These are phyloP conservation scores for Fomes fomentarius DNA, from an alignment of 1,284 basidiomycete species.

Conservation along the genomic window DNA sequence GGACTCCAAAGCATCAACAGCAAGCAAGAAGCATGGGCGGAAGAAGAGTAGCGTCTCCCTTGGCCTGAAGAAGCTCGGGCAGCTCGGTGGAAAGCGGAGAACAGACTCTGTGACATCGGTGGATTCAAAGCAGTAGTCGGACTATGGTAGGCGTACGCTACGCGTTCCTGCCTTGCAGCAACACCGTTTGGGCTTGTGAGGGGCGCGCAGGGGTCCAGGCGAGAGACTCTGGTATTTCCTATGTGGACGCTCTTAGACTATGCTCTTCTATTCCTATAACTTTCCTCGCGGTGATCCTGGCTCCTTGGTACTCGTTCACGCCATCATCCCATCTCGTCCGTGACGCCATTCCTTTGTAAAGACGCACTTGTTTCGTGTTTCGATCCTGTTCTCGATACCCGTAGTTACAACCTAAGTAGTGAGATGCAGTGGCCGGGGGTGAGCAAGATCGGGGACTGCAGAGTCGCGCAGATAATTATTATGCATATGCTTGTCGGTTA, in stretches of 20 bases:
- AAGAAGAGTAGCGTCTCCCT: conserved; percentile 57
- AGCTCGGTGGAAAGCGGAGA: conserved; percentile 51
- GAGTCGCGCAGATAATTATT: conserved; percentile 15
- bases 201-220: conserved; percentile 1
- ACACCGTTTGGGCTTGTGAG: conserved; percentile 1
- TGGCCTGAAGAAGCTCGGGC: conserved; percentile 57
- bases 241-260: conserved; percentile 25
- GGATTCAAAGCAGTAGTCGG: conserved; percentile 22
- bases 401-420: conserved; percentile 29
- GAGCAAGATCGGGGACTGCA: conserved; percentile 5
- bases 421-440: conserved; percentile 18
- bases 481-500: conserved; percentile 10
- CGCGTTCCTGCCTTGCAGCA: neutral
- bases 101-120: conserved; percentile 53
- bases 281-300: conserved; percentile 5
- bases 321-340: conserved; percentile 13
- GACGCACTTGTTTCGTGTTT: conserved; percentile 22
- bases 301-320: conserved; percentile 3
- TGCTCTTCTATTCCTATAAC: conserved; percentile 23
- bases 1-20: conserved; percentile 22
- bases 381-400: conserved; percentile 27
- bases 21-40: conserved; percentile 42
- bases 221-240: neutral
- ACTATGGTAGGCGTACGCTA: conserved; percentile 4
- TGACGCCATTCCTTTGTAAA: conserved; percentile 27